Evolutionary conservation across 352 stramenopile genomes (phyloP), one percentile per base, ranked within the genome.

Genomic region (Phytophthora brassicae): DNA sequence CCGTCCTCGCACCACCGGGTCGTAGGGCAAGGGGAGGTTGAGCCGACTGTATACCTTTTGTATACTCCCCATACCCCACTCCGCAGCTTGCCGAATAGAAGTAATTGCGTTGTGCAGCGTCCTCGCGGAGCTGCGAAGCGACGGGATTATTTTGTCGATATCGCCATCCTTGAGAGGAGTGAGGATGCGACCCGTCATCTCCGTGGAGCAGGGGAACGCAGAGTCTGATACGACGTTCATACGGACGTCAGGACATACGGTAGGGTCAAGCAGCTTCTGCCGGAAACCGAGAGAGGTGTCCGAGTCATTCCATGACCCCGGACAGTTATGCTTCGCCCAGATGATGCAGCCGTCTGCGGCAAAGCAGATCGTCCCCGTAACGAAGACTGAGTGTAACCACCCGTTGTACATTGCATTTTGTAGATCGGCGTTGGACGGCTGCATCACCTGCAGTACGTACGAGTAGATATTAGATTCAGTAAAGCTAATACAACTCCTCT

Each of bases 291-390:
- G 13, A n/a, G n/a, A n/a, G n/a, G n/a, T n/a, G n/a, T n/a, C n/a
- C n/a, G n/a, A n/a, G n/a, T n/a, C n/a, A n/a, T 33, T 33, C 28
- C 28, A 33, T 9, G 28, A 33, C 49, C 6, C 41, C 52, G 8
- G 64, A 64, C 42, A 72, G 57, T 28, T 60, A 58, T 55, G 64
- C 42, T 9, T 50, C 35, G 19, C 35, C 49, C 26, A 45, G 23
- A 35, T 60, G 47, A 13, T 47, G 49, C 24, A 33, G 17, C 43
- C 64, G 47, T 33, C 43, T 35, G 33, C 29, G 33, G n/a, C n/a
- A n/a, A 31, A 68, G 60, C 45, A 63, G 22, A 49, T 28, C 5
- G 36, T 29, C 63, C 53, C 16, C 48, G 46, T 29, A 3, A 43
- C 12, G 63, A 68, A 59, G 64, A 24, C 42, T n/a, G n/a, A n/a